Evolutionary conservation across 805 yeast genomes (phyloP).

Genomic region (Metschnikowia lochheadii): DNA sequence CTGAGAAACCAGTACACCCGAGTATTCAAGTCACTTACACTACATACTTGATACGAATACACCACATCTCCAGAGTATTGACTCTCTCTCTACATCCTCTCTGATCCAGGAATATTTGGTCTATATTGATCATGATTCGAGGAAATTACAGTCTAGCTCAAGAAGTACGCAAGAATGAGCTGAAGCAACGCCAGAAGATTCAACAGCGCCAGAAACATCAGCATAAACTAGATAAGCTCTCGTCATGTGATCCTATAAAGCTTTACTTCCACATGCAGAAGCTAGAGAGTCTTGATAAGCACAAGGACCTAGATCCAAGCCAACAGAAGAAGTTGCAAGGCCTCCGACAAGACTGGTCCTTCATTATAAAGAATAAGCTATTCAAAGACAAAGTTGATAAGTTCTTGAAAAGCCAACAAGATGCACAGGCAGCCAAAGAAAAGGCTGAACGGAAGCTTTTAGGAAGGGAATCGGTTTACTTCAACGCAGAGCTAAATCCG

Average conservation of each 20-base stretch:
- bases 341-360: conserved; percentile 40
- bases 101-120: background rate
- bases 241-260: conserved; percentile 32
- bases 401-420: conserved; percentile 21
- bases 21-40: background rate
- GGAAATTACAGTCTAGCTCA: conserved; percentile 34
- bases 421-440: conserved; percentile 16
- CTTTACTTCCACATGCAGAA: conserved; percentile 26
- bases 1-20: conserved; percentile 2
- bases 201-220: conserved; percentile 36
- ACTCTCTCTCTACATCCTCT: background rate
- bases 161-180: conserved; percentile 35
- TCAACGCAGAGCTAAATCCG: conserved; percentile 65
- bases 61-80: background rate
- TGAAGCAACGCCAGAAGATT: conserved; percentile 30
- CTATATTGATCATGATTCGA: conserved; percentile 18
- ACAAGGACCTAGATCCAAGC: conserved; percentile 15
- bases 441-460: conserved; percentile 27
- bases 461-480: conserved; percentile 51
- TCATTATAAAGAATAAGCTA: conserved; percentile 30
- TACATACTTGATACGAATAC: background rate
- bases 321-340: conserved; percentile 18
- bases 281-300: conserved; percentile 21
- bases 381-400: conserved; percentile 27
- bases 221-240: conserved; percentile 23